Base-by-base conservation (phyloP, 768 basidiomycete species). In the Termitomyces sp. region DNA sequence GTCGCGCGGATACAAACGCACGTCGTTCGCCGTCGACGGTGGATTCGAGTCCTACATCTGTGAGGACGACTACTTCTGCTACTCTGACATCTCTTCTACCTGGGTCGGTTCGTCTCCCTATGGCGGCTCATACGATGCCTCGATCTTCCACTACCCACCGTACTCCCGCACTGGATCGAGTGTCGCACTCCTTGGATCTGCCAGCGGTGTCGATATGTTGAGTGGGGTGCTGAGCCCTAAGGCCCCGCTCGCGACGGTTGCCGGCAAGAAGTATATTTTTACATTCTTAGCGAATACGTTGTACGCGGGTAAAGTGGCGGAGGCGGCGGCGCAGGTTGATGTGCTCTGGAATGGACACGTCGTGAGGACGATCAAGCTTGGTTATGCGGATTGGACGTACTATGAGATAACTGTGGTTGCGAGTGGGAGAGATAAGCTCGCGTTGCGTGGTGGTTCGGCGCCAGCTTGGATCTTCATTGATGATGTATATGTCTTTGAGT, bases 401-500 rank as follows among this genome's bases (percentile, higher is more conserved):
- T 70, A 70, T 57, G 63, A 72, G 43, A 68, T 71, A 41, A 46
- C 54, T 0, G 78, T 76, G 10, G 63, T 62, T 0, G 78, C 66
- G 3, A 9, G 16, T 10, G 65, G 63, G 16, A 56, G 48, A 16
- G 63, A 64, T 54, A 44, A 18, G 52, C 48, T 63, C 10, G 63
- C 60, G 50, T 58, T 68, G 66, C 67, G 65, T 39, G 79, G 79
- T 22, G 78, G 77, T 0, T 64, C 61, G 13, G 76, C 77, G 10
- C 79, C 79, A 6, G 74, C 77, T 10, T 80, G 75, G 75, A 71
- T 72, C 13, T 80, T 79, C 66, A 66, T 80, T 49, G 79, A 80
- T 61, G 77, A 79, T 58, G 59, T 77, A 35, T 42, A 50, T 38
- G 62, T 73, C 12, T 69, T 56, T 54, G 49, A 48, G 6, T 1